Conservation (phyloP, 2,329 filamentous ascomycete genomes). For the Talaromyces marneffei region DNA sequence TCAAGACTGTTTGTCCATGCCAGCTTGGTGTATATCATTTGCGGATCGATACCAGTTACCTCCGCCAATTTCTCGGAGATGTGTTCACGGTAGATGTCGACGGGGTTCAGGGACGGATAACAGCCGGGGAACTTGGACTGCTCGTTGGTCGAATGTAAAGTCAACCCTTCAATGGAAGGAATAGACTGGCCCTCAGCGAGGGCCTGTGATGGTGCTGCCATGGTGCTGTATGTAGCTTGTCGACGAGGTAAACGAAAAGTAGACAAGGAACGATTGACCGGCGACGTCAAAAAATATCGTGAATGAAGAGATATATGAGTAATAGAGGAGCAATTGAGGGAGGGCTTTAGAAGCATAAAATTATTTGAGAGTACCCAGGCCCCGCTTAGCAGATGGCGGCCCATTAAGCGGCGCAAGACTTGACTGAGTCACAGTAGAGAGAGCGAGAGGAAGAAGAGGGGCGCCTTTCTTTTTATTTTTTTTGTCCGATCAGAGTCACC, state of each 20-base stretch:
- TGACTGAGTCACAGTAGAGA: slow-evolving; percentile 11
- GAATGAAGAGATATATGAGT: neutral
- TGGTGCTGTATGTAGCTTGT: slow-evolving; percentile 10
- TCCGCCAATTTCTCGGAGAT: slow-evolving; percentile 39
- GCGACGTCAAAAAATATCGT: neutral
- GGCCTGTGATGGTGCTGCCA: slow-evolving; percentile 15
- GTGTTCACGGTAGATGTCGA: slow-evolving; percentile 43
- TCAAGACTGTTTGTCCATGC: slow-evolving; percentile 43
- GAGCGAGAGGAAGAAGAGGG: neutral
- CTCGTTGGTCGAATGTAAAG: slow-evolving; percentile 36
- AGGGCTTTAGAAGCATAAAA: slow-evolving; percentile 19
- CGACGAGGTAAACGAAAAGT: slow-evolving; percentile 11
- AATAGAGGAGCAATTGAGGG: slow-evolving; percentile 17
- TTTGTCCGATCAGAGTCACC: neutral
- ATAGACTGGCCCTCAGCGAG: slow-evolving; percentile 21
- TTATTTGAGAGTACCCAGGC: slow-evolving; percentile 33
- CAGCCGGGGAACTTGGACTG: slow-evolving; percentile 37
- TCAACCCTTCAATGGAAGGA: slow-evolving; percentile 32
- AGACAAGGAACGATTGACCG: slow-evolving; percentile 1
- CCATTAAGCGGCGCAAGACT: slow-evolving; percentile 26
- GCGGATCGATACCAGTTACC: slow-evolving; percentile 33
- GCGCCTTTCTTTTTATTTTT: slow-evolving; percentile 7
- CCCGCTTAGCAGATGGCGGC: slow-evolving; percentile 36
- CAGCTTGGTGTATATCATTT: slow-evolving; percentile 36
- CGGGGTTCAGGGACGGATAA: slow-evolving; percentile 42